Percentiles rank a stretch among this genome's conserved stretches.
These are phyloP conservation scores for Ustilago vetiveriae DNA, from an alignment of 1,284 basidiomycete genomes.

Conservation along the genomic window DNA sequence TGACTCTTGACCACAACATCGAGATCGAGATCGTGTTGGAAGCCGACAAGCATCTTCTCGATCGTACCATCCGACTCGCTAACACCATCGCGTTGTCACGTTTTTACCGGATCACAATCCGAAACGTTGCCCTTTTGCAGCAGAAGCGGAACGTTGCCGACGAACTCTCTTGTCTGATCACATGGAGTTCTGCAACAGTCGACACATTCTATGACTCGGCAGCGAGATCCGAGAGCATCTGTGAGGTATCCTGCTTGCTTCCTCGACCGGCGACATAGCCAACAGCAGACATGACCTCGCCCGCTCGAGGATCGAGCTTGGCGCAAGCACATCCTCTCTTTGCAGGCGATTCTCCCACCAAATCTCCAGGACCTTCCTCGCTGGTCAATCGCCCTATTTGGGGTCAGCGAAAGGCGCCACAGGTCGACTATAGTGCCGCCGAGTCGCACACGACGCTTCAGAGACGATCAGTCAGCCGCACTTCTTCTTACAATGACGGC, in stretches of 20 bases:
- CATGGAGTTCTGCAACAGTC: no score
- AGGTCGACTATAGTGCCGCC: constrained; percentile 34
- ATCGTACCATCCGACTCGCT: neutral
- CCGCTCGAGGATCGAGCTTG: constrained; percentile 15
- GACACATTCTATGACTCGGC: no score
- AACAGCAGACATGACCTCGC: constrained; percentile 24
- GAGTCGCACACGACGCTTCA: constrained; percentile 12
- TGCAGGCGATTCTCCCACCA: constrained; percentile 39
- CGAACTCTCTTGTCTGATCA: no score
- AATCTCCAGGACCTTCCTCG: constrained; percentile 35
- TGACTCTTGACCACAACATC: neutral
- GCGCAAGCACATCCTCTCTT: constrained; percentile 39
- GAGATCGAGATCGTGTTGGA: neutral
- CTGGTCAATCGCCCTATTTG: constrained; percentile 48
- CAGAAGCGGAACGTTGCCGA: no score
- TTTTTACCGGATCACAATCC: no score
- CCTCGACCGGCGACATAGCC: no score
- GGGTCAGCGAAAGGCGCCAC: constrained; percentile 38
- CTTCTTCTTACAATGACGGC: constrained; percentile 15
- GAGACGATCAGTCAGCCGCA: constrained; percentile 37
- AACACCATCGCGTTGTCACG: no score
- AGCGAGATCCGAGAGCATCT: no score
- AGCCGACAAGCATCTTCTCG: neutral
- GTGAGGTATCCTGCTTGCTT: no score
- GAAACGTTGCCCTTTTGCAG: no score